Evolutionary conservation across 202 grass and related monocot genomes (phyloP).

Genomic region (Panicum virgatum): DNA sequence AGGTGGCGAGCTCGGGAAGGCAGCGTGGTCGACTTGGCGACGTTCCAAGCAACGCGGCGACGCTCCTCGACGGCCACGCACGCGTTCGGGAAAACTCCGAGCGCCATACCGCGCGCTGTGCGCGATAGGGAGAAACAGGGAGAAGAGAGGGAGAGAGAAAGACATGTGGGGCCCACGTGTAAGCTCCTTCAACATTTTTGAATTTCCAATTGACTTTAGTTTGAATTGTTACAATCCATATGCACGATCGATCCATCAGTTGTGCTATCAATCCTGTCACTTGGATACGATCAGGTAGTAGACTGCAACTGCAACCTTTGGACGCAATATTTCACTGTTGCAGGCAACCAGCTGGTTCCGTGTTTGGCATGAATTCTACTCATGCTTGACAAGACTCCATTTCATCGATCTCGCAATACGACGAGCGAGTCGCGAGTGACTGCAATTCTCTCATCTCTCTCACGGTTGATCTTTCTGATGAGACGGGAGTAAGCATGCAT

Average conservation of each 20-base stretch:
- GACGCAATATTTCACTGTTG: background rate
- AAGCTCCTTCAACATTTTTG: too few species aligned
- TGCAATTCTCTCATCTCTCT: background rate
- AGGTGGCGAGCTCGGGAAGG: too few species aligned
- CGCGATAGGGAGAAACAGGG: too few species aligned
- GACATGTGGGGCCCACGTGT: too few species aligned
- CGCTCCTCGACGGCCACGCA: too few species aligned
- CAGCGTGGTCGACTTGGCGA: too few species aligned
- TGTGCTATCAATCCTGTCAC: background rate
- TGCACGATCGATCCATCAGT: background rate
- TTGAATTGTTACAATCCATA: too few species aligned
- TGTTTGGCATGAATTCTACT: background rate
- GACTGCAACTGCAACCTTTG: background rate
- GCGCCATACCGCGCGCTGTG: too few species aligned
- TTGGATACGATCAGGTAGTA: background rate
- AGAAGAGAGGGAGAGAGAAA: too few species aligned
- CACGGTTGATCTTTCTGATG: background rate
- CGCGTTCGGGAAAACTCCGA: too few species aligned
- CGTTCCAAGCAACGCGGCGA: too few species aligned
- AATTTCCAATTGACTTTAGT: too few species aligned
- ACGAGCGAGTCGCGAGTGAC: background rate
- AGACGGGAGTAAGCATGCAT: background rate
- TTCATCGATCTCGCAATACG: background rate
- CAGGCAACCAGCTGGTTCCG: background rate
- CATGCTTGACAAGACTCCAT: background rate